Evolutionary conservation across 768 basidiomycete species (phyloP).

Genomic region (Pilatotrama ljubarskyi): DNA sequence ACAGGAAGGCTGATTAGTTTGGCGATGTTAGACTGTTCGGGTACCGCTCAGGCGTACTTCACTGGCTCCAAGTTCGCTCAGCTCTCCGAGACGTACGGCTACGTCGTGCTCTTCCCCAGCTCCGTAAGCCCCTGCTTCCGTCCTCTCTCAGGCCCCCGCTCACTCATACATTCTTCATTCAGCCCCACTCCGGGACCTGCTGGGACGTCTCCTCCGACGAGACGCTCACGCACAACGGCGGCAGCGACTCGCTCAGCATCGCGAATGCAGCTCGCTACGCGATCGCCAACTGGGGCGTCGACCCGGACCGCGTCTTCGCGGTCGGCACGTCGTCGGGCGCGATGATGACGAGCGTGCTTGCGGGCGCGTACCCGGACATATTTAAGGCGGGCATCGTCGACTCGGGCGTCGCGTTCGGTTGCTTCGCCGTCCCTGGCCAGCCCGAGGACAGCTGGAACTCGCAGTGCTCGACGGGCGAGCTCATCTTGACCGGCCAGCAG

Average conservation of each 20-base stretch:
- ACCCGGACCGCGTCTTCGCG: constrained; percentile 47
- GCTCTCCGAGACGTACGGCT: constrained; percentile 49
- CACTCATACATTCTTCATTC: not conserved
- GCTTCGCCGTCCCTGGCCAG: constrained; percentile 45
- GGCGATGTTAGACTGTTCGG: constrained; percentile 42
- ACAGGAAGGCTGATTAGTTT: not conserved
- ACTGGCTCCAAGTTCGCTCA: constrained; percentile 48
- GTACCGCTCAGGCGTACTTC: constrained; percentile 54
- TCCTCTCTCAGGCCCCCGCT: not conserved
- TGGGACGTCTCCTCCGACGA: constrained; percentile 53
- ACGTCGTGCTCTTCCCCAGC: constrained; percentile 48
- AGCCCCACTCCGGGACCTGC: constrained; percentile 33
- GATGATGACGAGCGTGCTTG: constrained; percentile 62
- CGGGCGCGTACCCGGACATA: constrained; percentile 56
- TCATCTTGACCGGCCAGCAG: constrained; percentile 46
- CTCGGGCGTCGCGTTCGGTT: constrained; percentile 55
- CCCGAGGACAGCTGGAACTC: constrained; percentile 41
- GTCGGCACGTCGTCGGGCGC: constrained; percentile 54
- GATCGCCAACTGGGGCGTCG: constrained; percentile 48
- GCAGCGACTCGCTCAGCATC: constrained; percentile 55
- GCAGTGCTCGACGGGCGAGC: constrained; percentile 38
- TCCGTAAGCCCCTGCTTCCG: not conserved
- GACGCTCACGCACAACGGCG: constrained; percentile 55
- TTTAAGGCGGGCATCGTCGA: constrained; percentile 49
- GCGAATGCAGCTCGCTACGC: constrained; percentile 48